phyloP scores from a whole-genome alignment of 2,329 filamentous ascomycete species.

The Xylaria sp. region DNA sequence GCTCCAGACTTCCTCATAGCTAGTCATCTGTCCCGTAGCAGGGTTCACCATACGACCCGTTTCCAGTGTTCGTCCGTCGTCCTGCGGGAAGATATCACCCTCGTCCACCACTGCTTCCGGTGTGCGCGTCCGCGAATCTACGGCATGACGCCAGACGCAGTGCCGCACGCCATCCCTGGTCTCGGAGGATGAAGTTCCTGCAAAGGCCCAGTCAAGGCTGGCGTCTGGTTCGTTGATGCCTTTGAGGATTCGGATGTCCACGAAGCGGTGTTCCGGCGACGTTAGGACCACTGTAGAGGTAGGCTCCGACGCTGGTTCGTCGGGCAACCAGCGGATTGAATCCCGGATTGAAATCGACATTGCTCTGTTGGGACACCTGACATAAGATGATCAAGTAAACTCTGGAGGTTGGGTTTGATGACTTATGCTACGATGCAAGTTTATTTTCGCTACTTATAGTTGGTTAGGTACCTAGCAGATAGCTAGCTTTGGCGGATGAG shows the following conservation, averaged over 20 bases:
- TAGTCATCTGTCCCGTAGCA: slow-evolving; percentile 57
- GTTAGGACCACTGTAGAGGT: slow-evolving; percentile 74
- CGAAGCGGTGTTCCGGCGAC: slow-evolving; percentile 64
- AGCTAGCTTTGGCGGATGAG: background rate
- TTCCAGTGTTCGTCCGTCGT: slow-evolving; percentile 58
- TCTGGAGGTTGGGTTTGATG: background rate
- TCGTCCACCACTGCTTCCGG: slow-evolving; percentile 58
- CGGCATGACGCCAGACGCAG: slow-evolving; percentile 66
- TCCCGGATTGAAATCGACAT: slow-evolving; percentile 64
- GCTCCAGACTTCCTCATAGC: slow-evolving; percentile 75
- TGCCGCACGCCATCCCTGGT: slow-evolving; percentile 47
- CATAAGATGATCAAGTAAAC: background rate
- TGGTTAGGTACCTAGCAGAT: background rate
- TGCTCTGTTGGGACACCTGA: background rate
- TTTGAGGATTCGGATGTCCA: slow-evolving; percentile 67
- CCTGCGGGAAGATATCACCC: slow-evolving; percentile 62
- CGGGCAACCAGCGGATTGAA: slow-evolving; percentile 68
- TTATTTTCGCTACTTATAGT: too few relatives aligned
- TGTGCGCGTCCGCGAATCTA: slow-evolving; percentile 62
- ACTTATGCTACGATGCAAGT: too few relatives aligned
- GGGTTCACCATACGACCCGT: slow-evolving; percentile 70
- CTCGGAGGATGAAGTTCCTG: slow-evolving; percentile 60
- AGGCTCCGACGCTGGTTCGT: slow-evolving; percentile 63
- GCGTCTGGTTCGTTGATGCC: slow-evolving; percentile 30
- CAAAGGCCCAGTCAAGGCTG: slow-evolving; percentile 73